Evolutionary conservation across 2,329 filamentous ascomycete genomes (phyloP).

Genomic region (Fusarium sterilihyphosum): DNA sequence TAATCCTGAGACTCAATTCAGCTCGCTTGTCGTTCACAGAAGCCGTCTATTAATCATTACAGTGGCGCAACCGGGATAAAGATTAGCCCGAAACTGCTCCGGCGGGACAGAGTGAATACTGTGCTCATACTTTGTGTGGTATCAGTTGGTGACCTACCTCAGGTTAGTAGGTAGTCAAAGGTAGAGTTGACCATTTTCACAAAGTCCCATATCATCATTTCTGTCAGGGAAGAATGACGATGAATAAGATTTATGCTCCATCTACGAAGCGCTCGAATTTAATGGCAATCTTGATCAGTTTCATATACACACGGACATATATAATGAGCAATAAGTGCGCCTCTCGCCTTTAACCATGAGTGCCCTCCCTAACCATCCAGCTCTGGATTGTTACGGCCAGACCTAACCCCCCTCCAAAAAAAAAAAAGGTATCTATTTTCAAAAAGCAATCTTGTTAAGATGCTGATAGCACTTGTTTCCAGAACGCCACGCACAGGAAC

Average conservation of each 20-base stretch:
- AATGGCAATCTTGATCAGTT: neutral
- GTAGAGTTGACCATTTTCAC: neutral
- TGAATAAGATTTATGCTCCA: neutral
- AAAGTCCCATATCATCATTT: neutral
- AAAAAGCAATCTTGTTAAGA: conserved; percentile 25
- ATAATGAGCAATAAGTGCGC: neutral
- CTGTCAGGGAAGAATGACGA: neutral
- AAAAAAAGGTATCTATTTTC: conserved; percentile 37
- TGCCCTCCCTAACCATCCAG: neutral
- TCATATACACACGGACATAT: neutral
- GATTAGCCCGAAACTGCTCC: neutral
- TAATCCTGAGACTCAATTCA: neutral
- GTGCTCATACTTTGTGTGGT: neutral
- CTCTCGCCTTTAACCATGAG: neutral
- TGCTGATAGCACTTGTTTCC: conserved; percentile 15
- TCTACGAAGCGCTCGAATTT: neutral
- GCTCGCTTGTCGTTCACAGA: neutral
- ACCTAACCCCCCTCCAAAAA: neutral
- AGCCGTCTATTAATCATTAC: neutral
- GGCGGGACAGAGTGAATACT: neutral
- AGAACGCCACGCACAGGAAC: conserved; percentile 16
- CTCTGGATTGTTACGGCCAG: neutral
- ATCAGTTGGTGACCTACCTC: neutral
- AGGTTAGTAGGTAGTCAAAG: neutral
- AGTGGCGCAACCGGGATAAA: neutral